Base-by-base conservation (phyloP, 2,329 filamentous ascomycete species). In the Chlorencoelia australis region DNA sequence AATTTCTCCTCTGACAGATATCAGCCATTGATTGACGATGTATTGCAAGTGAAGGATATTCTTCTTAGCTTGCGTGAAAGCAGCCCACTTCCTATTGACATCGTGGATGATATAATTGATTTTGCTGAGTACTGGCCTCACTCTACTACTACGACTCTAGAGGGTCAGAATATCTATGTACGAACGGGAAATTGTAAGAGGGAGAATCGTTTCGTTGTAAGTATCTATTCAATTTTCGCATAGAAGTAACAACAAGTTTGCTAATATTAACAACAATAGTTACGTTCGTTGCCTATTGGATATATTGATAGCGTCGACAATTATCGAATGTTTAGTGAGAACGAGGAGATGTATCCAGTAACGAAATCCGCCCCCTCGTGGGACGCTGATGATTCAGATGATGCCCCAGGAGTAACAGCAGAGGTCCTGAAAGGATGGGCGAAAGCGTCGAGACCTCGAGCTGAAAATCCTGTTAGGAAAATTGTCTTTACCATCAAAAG, bases 61-160 rank as follows among this genome's bases (percentile, higher is more conserved):
- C 51, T 40, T 7, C 30, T 16, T n/a, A 32, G 15, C 19, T 3
- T 79, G n/a, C 50, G 48, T 17, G 59, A 61, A 35, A 59, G 55
- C 8, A 54, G 57, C 5, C 52, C 52, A 2, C 56, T 79, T 2
- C 75, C 75, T 0, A 53, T 61, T 2, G 75, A 79, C 41, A 41
- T 80, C 0, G 58, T 75, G 24, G 67, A 78, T 47, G 52, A 55
- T 30, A 65, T 80, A 30, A 55, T 79, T 36, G 74, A 80, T 48
- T 52, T 61, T 18, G 75, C 73, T 37, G 73, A 78, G 54, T 79
- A 79, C 54, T 80, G 75, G 75, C 67, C 67, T 10, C 68, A 68
- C 45, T 55, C 58, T 1, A 50, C 57, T 7, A 55, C 54, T 9
- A 42, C 58, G 29, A 51, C 57, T 7, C 22, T 31, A 18, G 20